Percentiles rank a stretch among this genome's conserved stretches.
phyloP scores from a whole-genome alignment of 352 stramenopile genomes.

The Thalassiosira livingstoniorum region DNA sequence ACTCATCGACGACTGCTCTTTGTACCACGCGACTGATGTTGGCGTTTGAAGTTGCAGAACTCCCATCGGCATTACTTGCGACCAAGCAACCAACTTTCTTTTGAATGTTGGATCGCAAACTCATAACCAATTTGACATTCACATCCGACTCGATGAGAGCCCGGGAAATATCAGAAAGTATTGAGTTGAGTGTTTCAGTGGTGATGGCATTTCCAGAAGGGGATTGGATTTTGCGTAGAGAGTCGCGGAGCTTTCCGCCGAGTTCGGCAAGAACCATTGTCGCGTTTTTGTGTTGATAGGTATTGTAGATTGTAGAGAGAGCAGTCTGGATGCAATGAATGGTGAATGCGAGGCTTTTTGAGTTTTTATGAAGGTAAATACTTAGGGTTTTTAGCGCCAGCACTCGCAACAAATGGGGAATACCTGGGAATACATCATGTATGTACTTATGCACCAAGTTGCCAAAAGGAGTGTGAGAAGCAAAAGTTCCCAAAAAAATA shows the following conservation, averaged over 20 bases:
- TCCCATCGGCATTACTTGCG: constrained; percentile 56
- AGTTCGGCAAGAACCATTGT: constrained; percentile 89
- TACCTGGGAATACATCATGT: no score
- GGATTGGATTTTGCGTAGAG: constrained; percentile 87
- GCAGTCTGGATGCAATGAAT: no score
- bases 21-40: constrained; percentile 81
- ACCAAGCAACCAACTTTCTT: constrained; percentile 71
- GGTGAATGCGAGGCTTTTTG: no score
- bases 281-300: neutral
- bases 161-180: constrained; percentile 83
- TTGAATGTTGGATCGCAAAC: constrained; percentile 78
- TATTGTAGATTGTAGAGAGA: no score
- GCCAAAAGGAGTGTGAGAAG: no score
- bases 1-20: constrained; percentile 87
- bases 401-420: no score
- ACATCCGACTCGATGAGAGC: constrained; percentile 89
- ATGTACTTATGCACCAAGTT: no score
- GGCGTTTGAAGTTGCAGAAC: neutral
- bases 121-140: constrained; percentile 86
- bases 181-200: constrained; percentile 79
- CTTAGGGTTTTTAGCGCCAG: no score
- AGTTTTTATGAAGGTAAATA: no score
- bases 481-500: no score
- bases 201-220: constrained; percentile 72
- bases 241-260: constrained; percentile 86